Evolutionary conservation across 768 basidiomycete species (phyloP).

Genomic region (Calvatia gigantea): DNA sequence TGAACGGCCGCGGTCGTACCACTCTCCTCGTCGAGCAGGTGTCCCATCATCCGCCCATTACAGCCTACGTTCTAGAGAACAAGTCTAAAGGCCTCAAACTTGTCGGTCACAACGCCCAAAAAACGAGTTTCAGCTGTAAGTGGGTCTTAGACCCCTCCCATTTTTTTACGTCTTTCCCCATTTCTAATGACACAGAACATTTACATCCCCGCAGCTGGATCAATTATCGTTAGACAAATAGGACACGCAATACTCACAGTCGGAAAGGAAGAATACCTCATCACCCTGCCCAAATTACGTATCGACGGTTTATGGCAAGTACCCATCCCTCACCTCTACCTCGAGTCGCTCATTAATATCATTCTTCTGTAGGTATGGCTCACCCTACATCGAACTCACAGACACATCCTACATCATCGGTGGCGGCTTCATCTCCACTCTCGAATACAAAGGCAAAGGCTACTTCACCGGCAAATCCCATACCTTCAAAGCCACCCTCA

Average conservation of each 20-base stretch:
- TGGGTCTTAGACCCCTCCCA: slow-evolving; percentile 3
- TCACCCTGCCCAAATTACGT: slow-evolving; percentile 87
- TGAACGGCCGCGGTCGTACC: slow-evolving; percentile 72
- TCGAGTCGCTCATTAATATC: not conserved
- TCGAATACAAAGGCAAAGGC: slow-evolving; percentile 96
- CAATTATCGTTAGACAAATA: slow-evolving; percentile 89
- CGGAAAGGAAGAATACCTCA: slow-evolving; percentile 63
- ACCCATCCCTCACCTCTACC: slow-evolving; percentile 18
- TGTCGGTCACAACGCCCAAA: slow-evolving; percentile 90
- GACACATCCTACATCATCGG: slow-evolving; percentile 76
- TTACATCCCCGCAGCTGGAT: slow-evolving; percentile 44
- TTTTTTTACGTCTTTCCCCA: too few species aligned
- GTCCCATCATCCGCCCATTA: slow-evolving; percentile 91
- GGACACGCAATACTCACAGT: slow-evolving; percentile 88
- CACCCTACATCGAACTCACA: slow-evolving; percentile 88
- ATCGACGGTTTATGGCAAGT: slow-evolving; percentile 85
- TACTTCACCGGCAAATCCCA: slow-evolving; percentile 95
- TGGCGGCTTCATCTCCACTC: slow-evolving; percentile 39
- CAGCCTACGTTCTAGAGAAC: slow-evolving; percentile 87
- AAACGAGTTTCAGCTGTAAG: slow-evolving; percentile 85
- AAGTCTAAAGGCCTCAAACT: slow-evolving; percentile 68
- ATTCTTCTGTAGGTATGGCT: slow-evolving; percentile 45
- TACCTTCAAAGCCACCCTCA: slow-evolving; percentile 81
- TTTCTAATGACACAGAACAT: not conserved
- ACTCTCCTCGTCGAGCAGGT: slow-evolving; percentile 90